Evolutionary conservation across 1,284 basidiomycete species (phyloP).

Genomic region (Cryptococcus sp.): DNA sequence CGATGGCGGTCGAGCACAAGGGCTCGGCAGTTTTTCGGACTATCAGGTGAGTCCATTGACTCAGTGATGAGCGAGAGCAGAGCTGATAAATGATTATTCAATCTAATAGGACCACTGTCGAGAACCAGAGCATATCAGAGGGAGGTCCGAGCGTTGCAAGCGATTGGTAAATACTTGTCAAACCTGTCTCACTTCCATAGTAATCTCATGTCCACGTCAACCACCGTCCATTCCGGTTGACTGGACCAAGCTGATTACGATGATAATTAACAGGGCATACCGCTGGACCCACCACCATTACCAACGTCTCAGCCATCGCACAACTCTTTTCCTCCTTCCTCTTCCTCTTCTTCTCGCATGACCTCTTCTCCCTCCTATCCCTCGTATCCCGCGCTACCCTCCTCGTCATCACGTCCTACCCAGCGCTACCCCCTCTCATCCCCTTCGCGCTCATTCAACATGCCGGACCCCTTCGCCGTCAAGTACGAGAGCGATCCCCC

Average conservation of each 20-base stretch:
- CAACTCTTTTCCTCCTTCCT: not conserved
- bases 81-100: not conserved
- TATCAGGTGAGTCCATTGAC: slow-evolving; percentile 26
- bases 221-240: not conserved
- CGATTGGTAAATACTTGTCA: slow-evolving; percentile 15
- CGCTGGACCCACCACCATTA: not conserved
- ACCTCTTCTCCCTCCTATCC: not conserved
- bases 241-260: not conserved
- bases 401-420: not conserved
- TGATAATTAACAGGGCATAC: slow-evolving; percentile 1
- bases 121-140: slow-evolving; percentile 11
- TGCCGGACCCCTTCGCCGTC: too few relatives aligned
- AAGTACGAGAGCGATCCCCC: too few relatives aligned
- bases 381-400: not conserved
- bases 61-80: too few relatives aligned
- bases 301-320: not conserved
- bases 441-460: too few relatives aligned
- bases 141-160: slow-evolving; percentile 22
- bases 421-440: not conserved
- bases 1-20: slow-evolving; percentile 36
- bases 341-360: slow-evolving; percentile 2
- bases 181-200: not conserved
- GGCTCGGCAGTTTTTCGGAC: slow-evolving; percentile 40
- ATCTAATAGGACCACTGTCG: slow-evolving; percentile 4
- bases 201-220: not conserved